Conservation (phyloP, 768 basidiomycete species). For the Phallus indusiatus region DNA sequence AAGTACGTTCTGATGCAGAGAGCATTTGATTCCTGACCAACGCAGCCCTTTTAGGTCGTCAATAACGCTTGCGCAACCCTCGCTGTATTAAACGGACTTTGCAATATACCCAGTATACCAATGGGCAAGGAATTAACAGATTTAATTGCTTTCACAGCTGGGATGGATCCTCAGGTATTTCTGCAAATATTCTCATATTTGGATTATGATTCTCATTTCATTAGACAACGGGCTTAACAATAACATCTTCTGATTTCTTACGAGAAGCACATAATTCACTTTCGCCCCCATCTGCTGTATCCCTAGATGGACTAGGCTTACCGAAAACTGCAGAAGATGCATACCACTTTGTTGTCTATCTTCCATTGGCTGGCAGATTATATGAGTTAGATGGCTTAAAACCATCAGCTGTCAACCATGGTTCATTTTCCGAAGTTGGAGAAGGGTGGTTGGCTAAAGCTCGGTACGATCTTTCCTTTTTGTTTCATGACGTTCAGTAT, state of each 20-base stretch:
- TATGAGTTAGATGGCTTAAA: slow-evolving; percentile 95
- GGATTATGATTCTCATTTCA: neutral
- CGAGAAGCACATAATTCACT: slow-evolving; percentile 86
- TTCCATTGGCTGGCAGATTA: slow-evolving; percentile 72
- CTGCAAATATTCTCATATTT: neutral
- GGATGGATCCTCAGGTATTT: slow-evolving; percentile 69
- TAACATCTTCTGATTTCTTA: slow-evolving; percentile 75
- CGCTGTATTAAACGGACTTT: slow-evolving; percentile 85
- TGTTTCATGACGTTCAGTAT: too few relatives aligned
- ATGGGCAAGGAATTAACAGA: slow-evolving; percentile 63
- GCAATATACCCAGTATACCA: slow-evolving; percentile 60
- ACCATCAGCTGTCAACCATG: slow-evolving; percentile 69
- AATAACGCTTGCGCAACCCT: slow-evolving; percentile 97
- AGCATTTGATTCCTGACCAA: neutral
- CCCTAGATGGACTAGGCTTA: slow-evolving; percentile 72
- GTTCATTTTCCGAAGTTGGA: slow-evolving; percentile 50
- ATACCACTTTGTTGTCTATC: slow-evolving; percentile 94
- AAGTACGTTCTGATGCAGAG: slow-evolving; percentile 16
- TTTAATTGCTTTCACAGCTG: slow-evolving; percentile 65
- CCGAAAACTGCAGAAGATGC: slow-evolving; percentile 70
- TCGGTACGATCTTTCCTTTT: slow-evolving; percentile 34
- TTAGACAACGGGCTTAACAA: slow-evolving; percentile 43
- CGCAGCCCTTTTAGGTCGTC: slow-evolving; percentile 46
- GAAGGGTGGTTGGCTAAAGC: slow-evolving; percentile 83
- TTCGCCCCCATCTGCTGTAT: slow-evolving; percentile 82